A percentile compares a stretch with the other conserved stretches of the same genome.
These are phyloP conservation scores for Sclerotinia subarctica DNA, from an alignment of 2,329 filamentous ascomycete species.

Conservation along the genomic window DNA sequence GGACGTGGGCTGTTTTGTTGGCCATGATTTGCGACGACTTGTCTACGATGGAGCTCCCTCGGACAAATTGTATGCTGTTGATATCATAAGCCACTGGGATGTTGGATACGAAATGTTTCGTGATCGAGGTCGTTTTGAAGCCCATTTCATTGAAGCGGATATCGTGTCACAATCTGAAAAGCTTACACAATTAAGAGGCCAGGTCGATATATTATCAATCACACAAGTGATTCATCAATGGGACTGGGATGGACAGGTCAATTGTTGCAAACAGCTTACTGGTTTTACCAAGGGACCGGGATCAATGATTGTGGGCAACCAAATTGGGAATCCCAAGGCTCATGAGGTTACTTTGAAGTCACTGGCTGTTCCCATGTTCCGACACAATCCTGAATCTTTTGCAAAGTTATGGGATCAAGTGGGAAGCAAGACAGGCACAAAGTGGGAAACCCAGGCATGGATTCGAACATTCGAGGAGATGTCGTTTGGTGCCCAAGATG, in stretches of 20 bases:
- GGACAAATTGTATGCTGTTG: constrained; percentile 36
- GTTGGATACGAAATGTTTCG: constrained; percentile 41
- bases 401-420: constrained; percentile 21
- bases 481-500: constrained; percentile 7
- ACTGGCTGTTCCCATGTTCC: constrained; percentile 11
- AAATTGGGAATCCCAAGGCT: constrained; percentile 16
- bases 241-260: constrained; percentile 40
- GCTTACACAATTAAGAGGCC: constrained; percentile 39
- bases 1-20: constrained; percentile 40
- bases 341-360: constrained; percentile 9
- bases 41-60: constrained; percentile 39
- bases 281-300: constrained; percentile 6
- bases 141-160: constrained; percentile 39
- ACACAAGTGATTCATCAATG: constrained; percentile 47
- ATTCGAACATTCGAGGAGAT: constrained; percentile 16
- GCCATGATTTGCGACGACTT: constrained; percentile 41
- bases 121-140: constrained; percentile 37
- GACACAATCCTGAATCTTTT: constrained; percentile 20
- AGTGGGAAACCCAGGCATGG: constrained; percentile 18
- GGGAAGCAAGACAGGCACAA: constrained; percentile 18
- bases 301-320: constrained; percentile 18
- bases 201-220: constrained; percentile 44
- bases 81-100: constrained; percentile 37
- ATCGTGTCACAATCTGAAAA: constrained; percentile 26
- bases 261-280: constrained; percentile 21